Evolutionary conservation across 192 early-diverging fungal genomes (phyloP), one percentile per base, ranked within the genome.

Genomic region (Podila epigama): DNA sequence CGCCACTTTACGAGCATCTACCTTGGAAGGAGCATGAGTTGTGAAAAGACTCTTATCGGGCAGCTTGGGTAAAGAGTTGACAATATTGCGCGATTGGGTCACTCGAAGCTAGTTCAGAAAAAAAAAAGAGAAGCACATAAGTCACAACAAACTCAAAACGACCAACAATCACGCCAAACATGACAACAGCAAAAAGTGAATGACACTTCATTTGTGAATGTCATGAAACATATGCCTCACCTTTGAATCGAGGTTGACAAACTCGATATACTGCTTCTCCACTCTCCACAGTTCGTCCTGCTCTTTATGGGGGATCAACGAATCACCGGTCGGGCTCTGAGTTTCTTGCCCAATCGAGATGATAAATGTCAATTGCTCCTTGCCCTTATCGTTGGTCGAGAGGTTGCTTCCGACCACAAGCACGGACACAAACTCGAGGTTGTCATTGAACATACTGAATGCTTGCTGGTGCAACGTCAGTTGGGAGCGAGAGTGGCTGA

Each of bases 241-340:
- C 88, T 91, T 90, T 37, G 79, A 81, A 82, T 97, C 94, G 25
- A 97, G 81, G 29, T 82, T 64, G 35, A 94, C 68, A 81, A 97
- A 95, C 72, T 97, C 96, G 3, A 89, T 87, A 72, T 96, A 96
- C 33, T 89, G 81, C 75, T 97, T 97, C 68, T 95, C 93, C 51
- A 95, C 85, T 10, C 87, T 89, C 95, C 96, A 96, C 52, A 93
- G 67, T 33, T 87, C 84, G 25, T 75, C 80, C 42, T 88, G 86
- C 33, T 85, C 83, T 40, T 81, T 83, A 13, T 79, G 79, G 3
- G 65, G 35, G 25, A 54, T 63, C 31, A 65, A 32, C 25, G 66
- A 29, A 15, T 40, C 31, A 56, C 57, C 64, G n/a, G 68, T 75
- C 32, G 66, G 59, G 28, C 55, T 60, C 36, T 69, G 64, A 22